These are phyloP conservation scores for Cytospora mali DNA, from an alignment of 2,329 filamentous ascomycete genomes.

Conservation along the genomic window DNA sequence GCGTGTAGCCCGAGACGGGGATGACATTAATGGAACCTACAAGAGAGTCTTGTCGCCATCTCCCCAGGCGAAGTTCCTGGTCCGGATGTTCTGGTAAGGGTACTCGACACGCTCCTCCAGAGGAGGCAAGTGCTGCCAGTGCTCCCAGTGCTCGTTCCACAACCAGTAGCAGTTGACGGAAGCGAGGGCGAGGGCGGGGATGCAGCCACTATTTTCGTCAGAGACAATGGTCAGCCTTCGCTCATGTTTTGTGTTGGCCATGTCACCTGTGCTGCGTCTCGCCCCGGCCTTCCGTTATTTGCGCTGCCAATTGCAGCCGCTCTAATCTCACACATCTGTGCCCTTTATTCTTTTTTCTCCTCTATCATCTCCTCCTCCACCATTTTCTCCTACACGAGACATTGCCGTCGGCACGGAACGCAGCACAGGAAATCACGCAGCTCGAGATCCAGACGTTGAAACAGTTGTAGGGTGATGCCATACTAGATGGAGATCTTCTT, in stretches of 20 bases:
- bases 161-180: constrained; percentile 83
- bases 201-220: constrained; percentile 62
- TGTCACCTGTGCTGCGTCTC: not conserved
- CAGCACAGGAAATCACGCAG: not conserved
- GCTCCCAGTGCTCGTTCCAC: constrained; percentile 97
- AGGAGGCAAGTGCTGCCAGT: constrained; percentile 82
- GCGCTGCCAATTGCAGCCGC: not conserved
- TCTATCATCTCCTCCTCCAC: not conserved
- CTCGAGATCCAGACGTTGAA: not conserved
- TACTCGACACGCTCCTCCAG: constrained; percentile 92
- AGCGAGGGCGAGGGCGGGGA: constrained; percentile 73
- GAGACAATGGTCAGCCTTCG: constrained; percentile 11
- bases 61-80: constrained; percentile 94
- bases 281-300: not conserved
- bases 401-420: not conserved
- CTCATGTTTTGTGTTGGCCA: not conserved
- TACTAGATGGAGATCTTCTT: constrained; percentile 96
- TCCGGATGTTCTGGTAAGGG: constrained; percentile 95
- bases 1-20: no score
- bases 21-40: not conserved
- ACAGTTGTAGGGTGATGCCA: constrained; percentile 42
- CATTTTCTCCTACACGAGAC: not conserved
- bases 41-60: constrained; percentile 75
- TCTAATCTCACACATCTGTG: not conserved
- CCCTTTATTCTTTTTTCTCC: not conserved